These are phyloP conservation scores for Triticum dicoccoides DNA, from an alignment of 176 grass and related monocot genomes.

Conservation along the genomic window DNA sequence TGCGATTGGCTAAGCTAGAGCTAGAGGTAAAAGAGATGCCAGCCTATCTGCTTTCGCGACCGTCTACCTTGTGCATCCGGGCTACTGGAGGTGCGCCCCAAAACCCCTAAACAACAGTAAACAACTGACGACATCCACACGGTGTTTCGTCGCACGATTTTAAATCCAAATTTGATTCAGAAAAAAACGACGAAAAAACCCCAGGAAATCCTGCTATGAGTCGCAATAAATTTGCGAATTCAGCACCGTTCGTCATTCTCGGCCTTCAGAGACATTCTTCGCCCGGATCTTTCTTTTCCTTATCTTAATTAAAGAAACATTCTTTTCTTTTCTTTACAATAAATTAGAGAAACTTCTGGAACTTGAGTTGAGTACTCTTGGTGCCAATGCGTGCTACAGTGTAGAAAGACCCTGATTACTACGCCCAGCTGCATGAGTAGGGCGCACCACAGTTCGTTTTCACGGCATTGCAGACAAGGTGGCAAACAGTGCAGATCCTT, in stretches of 20 bases:
- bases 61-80: not conserved
- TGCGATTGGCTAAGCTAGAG: not conserved
- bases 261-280: not conserved
- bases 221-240: not conserved
- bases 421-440: no score
- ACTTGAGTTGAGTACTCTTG: no score
- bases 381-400: no score
- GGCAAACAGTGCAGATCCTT: not conserved
- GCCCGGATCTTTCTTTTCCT: no score
- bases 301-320: no score
- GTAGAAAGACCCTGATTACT: no score
- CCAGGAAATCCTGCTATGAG: not conserved
- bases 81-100: not conserved
- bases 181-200: not conserved
- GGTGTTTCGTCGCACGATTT: not conserved
- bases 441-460: not conserved
- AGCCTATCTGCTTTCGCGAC: not conserved
- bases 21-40: not conserved
- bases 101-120: not conserved
- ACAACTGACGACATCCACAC: not conserved
- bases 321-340: no score
- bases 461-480: not conserved
- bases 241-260: no score
- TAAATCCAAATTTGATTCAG: not conserved
- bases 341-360: no score